Evolutionary conservation across 208 protist genomes (phyloP).

Genomic region (Wallacemonas sp.): DNA sequence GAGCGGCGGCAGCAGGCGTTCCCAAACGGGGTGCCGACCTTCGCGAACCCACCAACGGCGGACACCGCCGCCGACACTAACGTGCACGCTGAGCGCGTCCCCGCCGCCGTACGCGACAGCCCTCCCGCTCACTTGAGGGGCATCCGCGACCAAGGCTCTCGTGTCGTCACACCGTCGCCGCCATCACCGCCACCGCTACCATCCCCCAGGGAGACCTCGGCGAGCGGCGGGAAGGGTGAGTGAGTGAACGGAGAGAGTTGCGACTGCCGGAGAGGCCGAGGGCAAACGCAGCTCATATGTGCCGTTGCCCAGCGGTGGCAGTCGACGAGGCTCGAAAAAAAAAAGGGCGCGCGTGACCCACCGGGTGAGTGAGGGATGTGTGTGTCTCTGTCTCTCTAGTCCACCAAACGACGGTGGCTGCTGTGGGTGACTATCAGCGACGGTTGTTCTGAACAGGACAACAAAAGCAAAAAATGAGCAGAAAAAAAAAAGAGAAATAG

Average conservation of each 20-base stretch:
- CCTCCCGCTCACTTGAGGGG: constrained; percentile 13
- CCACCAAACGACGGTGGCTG: neutral
- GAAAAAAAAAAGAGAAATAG: neutral
- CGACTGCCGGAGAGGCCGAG: too few species aligned
- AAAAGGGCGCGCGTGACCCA: neutral
- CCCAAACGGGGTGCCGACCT: neutral
- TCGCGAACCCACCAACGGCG: too few species aligned
- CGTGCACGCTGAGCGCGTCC: neutral
- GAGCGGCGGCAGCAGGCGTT: constrained; percentile 16
- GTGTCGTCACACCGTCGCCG: too few species aligned
- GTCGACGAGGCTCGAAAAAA: too few species aligned
- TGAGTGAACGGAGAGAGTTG: too few species aligned
- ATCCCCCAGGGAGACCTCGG: too few species aligned
- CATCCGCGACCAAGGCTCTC: constrained; percentile 7
- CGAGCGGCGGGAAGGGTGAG: too few species aligned
- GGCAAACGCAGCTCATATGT: too few species aligned
- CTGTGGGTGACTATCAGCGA: too few species aligned
- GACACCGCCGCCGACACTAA: neutral
- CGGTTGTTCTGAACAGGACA: too few species aligned
- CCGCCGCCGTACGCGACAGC: neutral
- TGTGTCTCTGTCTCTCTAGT: neutral
- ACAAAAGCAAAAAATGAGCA: neutral
- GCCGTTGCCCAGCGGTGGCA: too few species aligned
- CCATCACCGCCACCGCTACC: neutral
- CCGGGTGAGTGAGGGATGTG: constrained; percentile 3